Conservation (phyloP, 495 filamentous ascomycete species). For the Penicillium verhagenii region DNA sequence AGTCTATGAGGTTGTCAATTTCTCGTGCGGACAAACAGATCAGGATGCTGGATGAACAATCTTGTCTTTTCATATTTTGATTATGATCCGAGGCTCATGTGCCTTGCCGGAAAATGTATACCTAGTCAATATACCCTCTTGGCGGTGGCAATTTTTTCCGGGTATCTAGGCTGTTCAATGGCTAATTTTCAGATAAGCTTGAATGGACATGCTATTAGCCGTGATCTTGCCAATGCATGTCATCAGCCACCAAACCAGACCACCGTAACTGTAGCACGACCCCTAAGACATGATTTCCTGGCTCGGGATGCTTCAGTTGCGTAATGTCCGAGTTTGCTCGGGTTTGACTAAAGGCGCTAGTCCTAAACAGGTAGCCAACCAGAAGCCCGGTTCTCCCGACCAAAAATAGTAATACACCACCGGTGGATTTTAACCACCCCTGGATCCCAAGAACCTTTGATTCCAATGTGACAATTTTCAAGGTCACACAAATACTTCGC, state of each 20-base stretch:
- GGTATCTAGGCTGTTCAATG: not conserved
- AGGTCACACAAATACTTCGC: not conserved
- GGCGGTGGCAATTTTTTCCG: not conserved
- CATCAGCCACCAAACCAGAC: not conserved
- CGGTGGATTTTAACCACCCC: not conserved
- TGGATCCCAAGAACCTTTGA: not conserved
- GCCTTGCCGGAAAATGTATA: no score
- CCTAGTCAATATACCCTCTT: not conserved
- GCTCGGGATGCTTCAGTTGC: not conserved
- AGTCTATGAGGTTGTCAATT: not conserved
- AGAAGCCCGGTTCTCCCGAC: not conserved
- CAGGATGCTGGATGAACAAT: constrained; percentile 16
- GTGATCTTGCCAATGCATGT: not conserved
- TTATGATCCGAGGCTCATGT: not conserved
- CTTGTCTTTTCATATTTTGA: constrained; percentile 29
- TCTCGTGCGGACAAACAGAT: constrained; percentile 15
- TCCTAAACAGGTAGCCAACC: not conserved
- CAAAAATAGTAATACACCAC: constrained; percentile 2
- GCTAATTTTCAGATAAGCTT: constrained; percentile 5
- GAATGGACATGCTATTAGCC: not conserved
- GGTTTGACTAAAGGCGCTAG: not conserved
- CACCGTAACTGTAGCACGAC: not conserved
- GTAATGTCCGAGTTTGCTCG: not conserved
- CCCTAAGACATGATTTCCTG: not conserved
- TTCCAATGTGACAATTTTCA: not conserved